Base-by-base conservation (phyloP, 305 asterid species). In the Andrographis paniculata region DNA sequence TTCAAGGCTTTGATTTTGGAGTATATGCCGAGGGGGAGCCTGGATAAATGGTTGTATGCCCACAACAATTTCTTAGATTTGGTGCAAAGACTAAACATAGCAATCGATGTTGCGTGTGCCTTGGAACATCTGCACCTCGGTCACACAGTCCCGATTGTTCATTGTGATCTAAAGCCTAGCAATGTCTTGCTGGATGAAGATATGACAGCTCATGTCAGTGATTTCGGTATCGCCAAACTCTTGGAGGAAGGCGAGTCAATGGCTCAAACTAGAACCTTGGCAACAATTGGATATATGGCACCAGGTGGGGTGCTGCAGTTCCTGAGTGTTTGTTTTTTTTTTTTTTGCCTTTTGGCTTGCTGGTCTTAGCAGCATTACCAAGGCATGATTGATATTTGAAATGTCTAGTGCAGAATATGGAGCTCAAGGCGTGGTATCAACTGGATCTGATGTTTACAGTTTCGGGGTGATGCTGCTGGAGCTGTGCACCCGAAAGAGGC, bases 51-150 rank as follows among this genome's bases (percentile, higher is more conserved):
- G 48, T n/a, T 42, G 4, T 42, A 42, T 42, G 7, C 3, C 5
- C 7, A 41, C 5, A 13, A 42, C 21, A 18, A 20, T 42, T 17
- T 2, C 11, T 17, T 42, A 5, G 48, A 42, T 42, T 42, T 42
- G 48, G 9, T 17, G 20, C 48, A 42, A n/a, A 42, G 48, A 6
- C 22, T 42, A 8, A 42, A 20, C 20, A 42, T 42, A 42, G 48
- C 48, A 17, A 17, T 42, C 8, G 48, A 42, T 20, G 48, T 42
- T 1, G 48, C 48, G 14, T 12, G 9, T 1, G 48, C 22, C n/a
- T 42, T 61, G 11, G 60, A 24, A 20, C 14, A 15, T n/a, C 55
- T 52, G 6, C 48, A 55, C 27, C 45, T 44, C 1, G 38, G 42
- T 0, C 12, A 36, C 3, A 44, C 53, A 44, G 14, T 49, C 40